Evolutionary conservation across 805 yeast species (phyloP).

Genomic region (Barnettozyma botsteinii): DNA sequence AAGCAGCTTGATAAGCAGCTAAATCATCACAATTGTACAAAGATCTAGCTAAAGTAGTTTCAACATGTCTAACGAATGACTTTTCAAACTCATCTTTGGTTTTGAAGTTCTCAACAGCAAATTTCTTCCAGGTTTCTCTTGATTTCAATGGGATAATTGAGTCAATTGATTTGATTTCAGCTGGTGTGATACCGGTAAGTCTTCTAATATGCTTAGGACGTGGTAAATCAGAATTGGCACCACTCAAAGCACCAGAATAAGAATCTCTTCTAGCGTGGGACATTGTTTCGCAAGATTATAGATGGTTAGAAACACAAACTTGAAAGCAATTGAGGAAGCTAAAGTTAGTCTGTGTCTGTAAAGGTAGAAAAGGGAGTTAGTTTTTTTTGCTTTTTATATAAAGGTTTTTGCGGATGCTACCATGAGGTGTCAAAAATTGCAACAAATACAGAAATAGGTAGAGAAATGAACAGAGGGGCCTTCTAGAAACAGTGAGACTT

Average conservation of each 20-base stretch:
- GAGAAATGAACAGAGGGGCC: too few species aligned
- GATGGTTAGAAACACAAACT: neutral
- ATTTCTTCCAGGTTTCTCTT: conserved; percentile 72
- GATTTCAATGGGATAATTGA: conserved; percentile 74
- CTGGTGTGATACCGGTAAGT: conserved; percentile 86
- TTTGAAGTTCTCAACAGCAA: conserved; percentile 43
- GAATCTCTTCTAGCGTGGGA: conserved; percentile 12
- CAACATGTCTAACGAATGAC: conserved; percentile 78
- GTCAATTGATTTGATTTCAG: conserved; percentile 80
- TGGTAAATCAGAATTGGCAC: conserved; percentile 18
- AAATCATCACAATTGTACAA: conserved; percentile 86
- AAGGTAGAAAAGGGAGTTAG: neutral
- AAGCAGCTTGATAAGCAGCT: conserved; percentile 90
- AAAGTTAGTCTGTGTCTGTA: too few species aligned
- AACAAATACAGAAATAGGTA: neutral
- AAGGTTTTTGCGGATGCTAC: neutral
- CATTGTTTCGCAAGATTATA: conserved; percentile 1
- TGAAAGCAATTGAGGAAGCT: too few species aligned
- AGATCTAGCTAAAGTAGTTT: conserved; percentile 85
- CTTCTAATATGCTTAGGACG: conserved; percentile 58
- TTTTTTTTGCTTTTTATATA: neutral
- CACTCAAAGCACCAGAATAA: conserved; percentile 7
- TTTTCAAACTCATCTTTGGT: conserved; percentile 55
- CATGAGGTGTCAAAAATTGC: conserved; percentile 2
- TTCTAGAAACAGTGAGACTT: too few species aligned